Percentiles rank a stretch among this genome's conserved stretches.
Conservation (phyloP, 345 rosid species). For the Boechera divaricarpa region DNA sequence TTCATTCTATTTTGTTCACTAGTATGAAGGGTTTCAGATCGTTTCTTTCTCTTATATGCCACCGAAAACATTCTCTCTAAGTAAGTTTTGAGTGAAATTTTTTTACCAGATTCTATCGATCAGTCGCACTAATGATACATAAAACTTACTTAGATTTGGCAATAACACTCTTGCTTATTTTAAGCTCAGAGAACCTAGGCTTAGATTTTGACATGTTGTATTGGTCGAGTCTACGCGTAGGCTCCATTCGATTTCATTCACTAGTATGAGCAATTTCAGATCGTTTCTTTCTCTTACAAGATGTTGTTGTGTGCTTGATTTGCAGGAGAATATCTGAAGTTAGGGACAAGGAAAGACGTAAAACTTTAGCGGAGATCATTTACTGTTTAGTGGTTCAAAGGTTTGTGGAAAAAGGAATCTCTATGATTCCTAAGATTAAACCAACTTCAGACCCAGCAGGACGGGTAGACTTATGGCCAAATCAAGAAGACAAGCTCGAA, state of each 20-base stretch:
- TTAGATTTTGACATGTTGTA: background rate
- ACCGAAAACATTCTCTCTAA: background rate
- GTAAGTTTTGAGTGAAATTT: background rate
- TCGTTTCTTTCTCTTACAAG: constrained; percentile 3
- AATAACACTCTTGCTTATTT: background rate
- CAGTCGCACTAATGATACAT: background rate
- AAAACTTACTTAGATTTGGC: background rate
- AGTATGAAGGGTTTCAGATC: background rate
- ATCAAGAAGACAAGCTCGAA: constrained; percentile 85
- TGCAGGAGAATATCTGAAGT: constrained; percentile 89
- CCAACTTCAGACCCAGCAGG: constrained; percentile 76
- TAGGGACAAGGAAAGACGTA: constrained; percentile 72
- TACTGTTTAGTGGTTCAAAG: constrained; percentile 84
- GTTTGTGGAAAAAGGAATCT: constrained; percentile 65
- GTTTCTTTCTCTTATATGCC: background rate
- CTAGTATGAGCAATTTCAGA: background rate
- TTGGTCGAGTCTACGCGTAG: background rate
- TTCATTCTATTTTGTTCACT: background rate
- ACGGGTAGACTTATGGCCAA: constrained; percentile 91
- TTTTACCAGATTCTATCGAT: too few relatives aligned
- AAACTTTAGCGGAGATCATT: constrained; percentile 74
- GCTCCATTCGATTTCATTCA: background rate
- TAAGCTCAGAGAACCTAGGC: constrained; percentile 1
- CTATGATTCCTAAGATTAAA: constrained; percentile 77
- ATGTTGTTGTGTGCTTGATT: background rate